Percentiles rank a stretch among this genome's conserved stretches.
phyloP scores from a whole-genome alignment of 179 eudicot species.

The Camellia oleifera region DNA sequence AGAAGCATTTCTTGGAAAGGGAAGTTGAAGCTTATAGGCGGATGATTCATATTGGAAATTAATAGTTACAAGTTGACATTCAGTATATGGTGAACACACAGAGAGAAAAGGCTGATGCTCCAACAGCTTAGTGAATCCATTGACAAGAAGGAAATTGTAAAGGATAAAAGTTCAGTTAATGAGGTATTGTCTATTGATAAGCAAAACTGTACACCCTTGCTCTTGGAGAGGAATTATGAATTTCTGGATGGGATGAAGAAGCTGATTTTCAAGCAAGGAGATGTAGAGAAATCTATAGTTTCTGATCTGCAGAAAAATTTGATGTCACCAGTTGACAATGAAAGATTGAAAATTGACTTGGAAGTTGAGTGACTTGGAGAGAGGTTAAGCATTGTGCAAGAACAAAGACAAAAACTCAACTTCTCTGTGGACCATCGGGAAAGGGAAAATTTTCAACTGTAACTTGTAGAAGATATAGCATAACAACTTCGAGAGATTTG shows the following conservation, averaged over 20 bases:
- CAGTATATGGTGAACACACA: slow-evolving; percentile 17
- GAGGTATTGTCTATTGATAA: slow-evolving; percentile 25
- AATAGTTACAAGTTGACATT: slow-evolving; percentile 31
- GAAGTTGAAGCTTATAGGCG: slow-evolving; percentile 61
- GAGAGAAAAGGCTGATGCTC: slow-evolving; percentile 36
- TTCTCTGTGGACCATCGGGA: slow-evolving; percentile 53
- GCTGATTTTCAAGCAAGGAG: slow-evolving; percentile 19
- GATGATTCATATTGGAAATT: slow-evolving; percentile 36
- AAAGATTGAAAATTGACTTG: slow-evolving; percentile 62
- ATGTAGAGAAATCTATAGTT: slow-evolving; percentile 14
- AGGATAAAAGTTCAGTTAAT: slow-evolving; percentile 16
- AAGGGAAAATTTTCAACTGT: slow-evolving; percentile 57
- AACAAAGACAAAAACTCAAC: slow-evolving; percentile 65
- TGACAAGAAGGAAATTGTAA: slow-evolving; percentile 29
- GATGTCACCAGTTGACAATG: slow-evolving; percentile 55
- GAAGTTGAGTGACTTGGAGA: slow-evolving; percentile 74
- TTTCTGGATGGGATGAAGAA: slow-evolving; percentile 18
- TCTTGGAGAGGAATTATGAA: slow-evolving; percentile 16
- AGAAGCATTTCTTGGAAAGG: slow-evolving; percentile 64
- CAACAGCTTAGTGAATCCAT: slow-evolving; percentile 45
- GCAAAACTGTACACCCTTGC: slow-evolving; percentile 16
- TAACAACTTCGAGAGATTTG: slow-evolving; percentile 65
- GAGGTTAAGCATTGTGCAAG: slow-evolving; percentile 67
- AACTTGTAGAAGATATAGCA: slow-evolving; percentile 74
- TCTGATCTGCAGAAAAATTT: slow-evolving; percentile 49